A percentile compares a stretch with the other conserved stretches of the same genome.
These are phyloP conservation scores for Tremella mesenterica DNA, from an alignment of 768 basidiomycete genomes.

Conservation along the genomic window DNA sequence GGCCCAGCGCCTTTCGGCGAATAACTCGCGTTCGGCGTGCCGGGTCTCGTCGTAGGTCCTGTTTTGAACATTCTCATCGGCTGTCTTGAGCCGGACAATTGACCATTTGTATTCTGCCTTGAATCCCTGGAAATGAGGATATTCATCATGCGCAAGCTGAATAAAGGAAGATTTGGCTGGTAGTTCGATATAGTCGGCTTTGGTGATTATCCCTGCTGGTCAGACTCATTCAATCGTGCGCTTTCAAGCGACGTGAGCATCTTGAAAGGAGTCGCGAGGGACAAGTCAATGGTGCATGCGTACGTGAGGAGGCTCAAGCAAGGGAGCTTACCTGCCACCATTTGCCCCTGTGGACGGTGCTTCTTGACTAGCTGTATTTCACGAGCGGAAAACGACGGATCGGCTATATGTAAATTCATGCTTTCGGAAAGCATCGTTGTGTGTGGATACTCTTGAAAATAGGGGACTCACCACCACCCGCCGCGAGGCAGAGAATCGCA, in stretches of 20 bases:
- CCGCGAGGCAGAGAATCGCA: conserved; percentile 11
- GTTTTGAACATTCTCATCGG: background rate
- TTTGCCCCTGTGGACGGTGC: conserved; percentile 6
- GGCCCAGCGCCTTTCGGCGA: conserved; percentile 8
- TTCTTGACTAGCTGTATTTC: conserved; percentile 7
- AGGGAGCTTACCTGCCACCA: conserved; percentile 16
- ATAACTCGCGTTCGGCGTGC: background rate
- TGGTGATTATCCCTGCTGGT: conserved; percentile 15
- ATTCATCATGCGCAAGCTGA: background rate
- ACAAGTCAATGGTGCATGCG: background rate
- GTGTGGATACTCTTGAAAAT: too few relatives aligned
- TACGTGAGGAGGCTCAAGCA: too few relatives aligned
- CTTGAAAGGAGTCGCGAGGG: background rate
- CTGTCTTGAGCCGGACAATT: conserved; percentile 2
- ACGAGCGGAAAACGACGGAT: conserved; percentile 2
- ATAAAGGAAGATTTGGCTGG: background rate
- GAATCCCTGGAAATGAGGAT: background rate
- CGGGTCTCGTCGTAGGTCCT: background rate
- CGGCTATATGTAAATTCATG: conserved; percentile 5
- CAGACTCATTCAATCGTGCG: too few relatives aligned
- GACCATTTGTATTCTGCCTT: conserved; percentile 9
- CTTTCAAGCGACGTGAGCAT: background rate
- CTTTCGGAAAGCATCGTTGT: background rate
- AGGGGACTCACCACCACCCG: conserved; percentile 12
- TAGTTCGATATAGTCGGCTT: conserved; percentile 10